phyloP scores from a whole-genome alignment of 129 eudicot species.

The Centaurea solstitialis region DNA sequence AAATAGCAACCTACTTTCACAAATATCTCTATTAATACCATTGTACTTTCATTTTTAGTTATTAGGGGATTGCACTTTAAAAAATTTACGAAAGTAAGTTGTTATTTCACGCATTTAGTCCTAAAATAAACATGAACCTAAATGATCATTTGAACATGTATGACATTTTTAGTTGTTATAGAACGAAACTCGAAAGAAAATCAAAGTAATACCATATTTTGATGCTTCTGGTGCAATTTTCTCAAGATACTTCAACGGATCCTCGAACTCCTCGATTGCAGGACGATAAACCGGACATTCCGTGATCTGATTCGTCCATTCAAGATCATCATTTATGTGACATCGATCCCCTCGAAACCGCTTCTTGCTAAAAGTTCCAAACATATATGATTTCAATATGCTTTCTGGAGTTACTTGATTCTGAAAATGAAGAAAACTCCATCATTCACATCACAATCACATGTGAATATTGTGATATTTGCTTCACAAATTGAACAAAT shows the following conservation, averaged over 20 bases:
- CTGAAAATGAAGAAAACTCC: neutral
- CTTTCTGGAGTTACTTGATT: constrained; percentile 10
- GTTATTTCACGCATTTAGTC: neutral
- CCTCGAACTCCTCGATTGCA: constrained; percentile 46
- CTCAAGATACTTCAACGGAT: constrained; percentile 46
- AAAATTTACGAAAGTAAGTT: neutral
- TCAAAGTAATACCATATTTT: constrained; percentile 41
- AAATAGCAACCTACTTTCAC: neutral
- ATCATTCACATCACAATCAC: constrained; percentile 1
- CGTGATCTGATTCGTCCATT: constrained; percentile 31
- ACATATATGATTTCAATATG: constrained; percentile 2
- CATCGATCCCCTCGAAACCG: neutral
- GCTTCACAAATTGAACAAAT: neutral
- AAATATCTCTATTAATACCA: neutral
- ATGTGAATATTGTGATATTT: neutral
- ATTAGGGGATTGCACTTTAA: neutral
- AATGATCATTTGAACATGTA: neutral
- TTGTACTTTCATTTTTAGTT: neutral
- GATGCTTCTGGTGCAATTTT: constrained; percentile 53
- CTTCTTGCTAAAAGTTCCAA: neutral
- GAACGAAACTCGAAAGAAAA: neutral
- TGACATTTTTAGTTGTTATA: too few species aligned
- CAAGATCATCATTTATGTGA: constrained; percentile 21
- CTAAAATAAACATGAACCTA: neutral
- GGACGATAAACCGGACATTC: constrained; percentile 63